Evolutionary conservation across 129 eudicot genomes (phyloP), one percentile per base, ranked within the genome.

Genomic region (Lonicera japonica): DNA sequence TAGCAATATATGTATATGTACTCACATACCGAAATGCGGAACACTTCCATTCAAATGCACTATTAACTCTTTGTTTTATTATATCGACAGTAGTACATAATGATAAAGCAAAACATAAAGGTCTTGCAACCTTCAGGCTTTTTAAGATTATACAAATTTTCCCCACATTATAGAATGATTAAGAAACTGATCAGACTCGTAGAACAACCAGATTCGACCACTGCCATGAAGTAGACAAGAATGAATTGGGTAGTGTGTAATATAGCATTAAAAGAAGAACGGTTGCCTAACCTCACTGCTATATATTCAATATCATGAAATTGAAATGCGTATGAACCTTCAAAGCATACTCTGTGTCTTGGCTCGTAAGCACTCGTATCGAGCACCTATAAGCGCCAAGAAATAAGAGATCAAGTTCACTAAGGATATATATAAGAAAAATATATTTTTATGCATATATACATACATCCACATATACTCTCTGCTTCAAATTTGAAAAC

Each of bases 301-400:
- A 65, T n/a, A n/a, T n/a, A n/a, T 87, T 87, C 72, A 92, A 68
- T 53, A 95, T 92, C 98, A 92, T 92, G 72, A 92, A 92, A 75
- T 92, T 87, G 70, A 92, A 92, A 83, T 92, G 98, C 61, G 62
- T 92, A 73, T 92, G 91, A 66, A 95, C 96, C 75, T 82, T 79
- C 67, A 65, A 54, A 61, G 96, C 98, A 70, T 87, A 92, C 54
- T 87, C 91, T 84, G 59, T 92, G 98, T 9, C 98, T 83, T 66
- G 84, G 88, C 68, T 80, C 96, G 70, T 92, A 88, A 25, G 89
- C 79, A 75, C 66, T 88, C 83, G 87, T 72, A 76, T 92, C 98
- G 69, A 92, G 96, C 57, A 92, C 98, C 98, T 91, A 65, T 47
- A 67, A 56, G 51, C 25, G 12, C 46, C 65, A 70, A 1, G 54